Conservation (phyloP, 345 rosid species). For the Gossypioides kirkii region DNA sequence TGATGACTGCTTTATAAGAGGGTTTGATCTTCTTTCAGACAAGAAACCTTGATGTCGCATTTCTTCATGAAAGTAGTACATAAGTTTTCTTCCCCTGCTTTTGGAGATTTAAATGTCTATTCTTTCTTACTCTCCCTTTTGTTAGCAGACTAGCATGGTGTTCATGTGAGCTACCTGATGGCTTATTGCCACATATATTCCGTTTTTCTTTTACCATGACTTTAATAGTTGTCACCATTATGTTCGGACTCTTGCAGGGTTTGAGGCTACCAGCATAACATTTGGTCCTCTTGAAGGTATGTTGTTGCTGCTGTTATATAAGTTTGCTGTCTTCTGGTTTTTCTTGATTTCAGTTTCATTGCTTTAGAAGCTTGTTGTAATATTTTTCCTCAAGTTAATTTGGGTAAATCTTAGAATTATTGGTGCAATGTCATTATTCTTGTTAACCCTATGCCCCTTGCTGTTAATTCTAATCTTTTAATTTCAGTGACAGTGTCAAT, state of each 20-base stretch:
- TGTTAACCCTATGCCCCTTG: neutral
- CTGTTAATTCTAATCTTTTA: neutral
- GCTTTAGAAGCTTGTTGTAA: conserved; percentile 15
- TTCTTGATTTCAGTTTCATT: conserved; percentile 13
- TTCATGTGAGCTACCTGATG: neutral
- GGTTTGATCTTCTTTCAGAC: neutral
- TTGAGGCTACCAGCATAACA: conserved; percentile 76
- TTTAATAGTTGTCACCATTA: conserved; percentile 1
- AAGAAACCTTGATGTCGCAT: neutral
- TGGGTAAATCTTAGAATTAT: neutral
- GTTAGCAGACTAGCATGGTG: neutral
- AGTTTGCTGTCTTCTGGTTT: conserved; percentile 18
- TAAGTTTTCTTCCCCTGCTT: neutral
- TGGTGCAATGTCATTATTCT: neutral
- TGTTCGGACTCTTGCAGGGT: conserved; percentile 51
- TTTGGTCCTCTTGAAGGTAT: conserved; percentile 94
- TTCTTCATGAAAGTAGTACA: neutral
- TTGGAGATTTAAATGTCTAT: conserved; percentile 1
- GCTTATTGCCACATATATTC: neutral
- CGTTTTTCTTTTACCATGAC: neutral
- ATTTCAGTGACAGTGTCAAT: neutral
- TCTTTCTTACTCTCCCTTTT: neutral
- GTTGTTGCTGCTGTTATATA: conserved; percentile 12
- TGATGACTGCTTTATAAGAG: neutral
- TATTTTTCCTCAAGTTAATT: neutral